Conservation (phyloP, 1,284 basidiomycete species). For the Leccinum fallax region DNA sequence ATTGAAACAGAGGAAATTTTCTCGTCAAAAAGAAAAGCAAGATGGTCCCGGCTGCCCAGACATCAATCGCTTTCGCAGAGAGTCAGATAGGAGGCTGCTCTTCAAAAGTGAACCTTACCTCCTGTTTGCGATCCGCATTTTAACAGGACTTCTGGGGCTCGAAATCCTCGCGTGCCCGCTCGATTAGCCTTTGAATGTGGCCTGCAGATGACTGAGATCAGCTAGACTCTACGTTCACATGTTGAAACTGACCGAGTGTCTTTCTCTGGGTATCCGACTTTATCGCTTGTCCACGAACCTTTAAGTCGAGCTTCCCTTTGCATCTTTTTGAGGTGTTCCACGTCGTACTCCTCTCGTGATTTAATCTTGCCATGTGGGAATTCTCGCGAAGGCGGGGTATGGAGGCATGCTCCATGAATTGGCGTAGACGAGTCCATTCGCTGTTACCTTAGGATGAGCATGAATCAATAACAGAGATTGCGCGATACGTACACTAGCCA, state of each 20-base stretch:
- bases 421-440: constrained; percentile 54
- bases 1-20: constrained; percentile 95
- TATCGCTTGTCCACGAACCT: constrained; percentile 57
- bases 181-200: constrained; percentile 93
- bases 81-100: constrained; percentile 10
- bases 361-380: constrained; percentile 68
- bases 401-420: constrained; percentile 65
- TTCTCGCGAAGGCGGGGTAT: constrained; percentile 61
- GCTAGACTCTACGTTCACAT: constrained; percentile 2
- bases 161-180: constrained; percentile 95
- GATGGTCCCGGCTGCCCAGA: constrained; percentile 96
- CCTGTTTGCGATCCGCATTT: constrained; percentile 96
- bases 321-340: constrained; percentile 48
- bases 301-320: constrained; percentile 67
- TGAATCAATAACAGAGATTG: constrained; percentile 1
- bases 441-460: constrained; percentile 38
- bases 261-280: constrained; percentile 74
- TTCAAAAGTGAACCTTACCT: constrained; percentile 50
- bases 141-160: constrained; percentile 94
- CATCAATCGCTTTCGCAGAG: constrained; percentile 76
- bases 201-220: constrained; percentile 41
- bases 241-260: constrained; percentile 53
- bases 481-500: constrained; percentile 77
- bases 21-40: constrained; percentile 89
- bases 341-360: constrained; percentile 42